Evolutionary conservation across 2,329 filamentous ascomycete genomes (phyloP), one percentile per base, ranked within the genome.

Genomic region (Pseudopithomyces maydicus): DNA sequence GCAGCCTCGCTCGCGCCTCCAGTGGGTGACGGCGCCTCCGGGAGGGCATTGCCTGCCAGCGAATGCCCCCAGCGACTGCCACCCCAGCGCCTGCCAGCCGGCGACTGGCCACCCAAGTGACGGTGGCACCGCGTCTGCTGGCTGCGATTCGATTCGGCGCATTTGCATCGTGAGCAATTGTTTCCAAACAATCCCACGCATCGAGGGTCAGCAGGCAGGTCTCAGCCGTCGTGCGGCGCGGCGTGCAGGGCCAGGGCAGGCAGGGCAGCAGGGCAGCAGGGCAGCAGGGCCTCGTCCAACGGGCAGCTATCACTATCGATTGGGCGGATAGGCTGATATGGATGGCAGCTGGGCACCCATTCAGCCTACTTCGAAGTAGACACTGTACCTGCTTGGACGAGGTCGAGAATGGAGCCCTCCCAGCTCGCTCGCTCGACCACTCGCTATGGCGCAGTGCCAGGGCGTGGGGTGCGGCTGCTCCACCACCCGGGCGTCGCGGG

Each of bases 261-360:
- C n/a, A n/a, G n/a, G n/a, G n/a, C n/a, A n/a, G n/a, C n/a, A n/a
- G n/a, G n/a, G n/a, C n/a, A n/a, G n/a, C n/a, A n/a, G n/a, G n/a
- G n/a, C n/a, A n/a, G n/a, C n/a, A n/a, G n/a, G 69, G 67, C 62
- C 63, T 42, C 50, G 53, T 56, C 52, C 60, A 60, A 67, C 70
- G 70, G 68, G 57, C 64, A 71, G 69, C 49, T 74, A 74, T 73
- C 72, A 69, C 65, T 72, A 75, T 75, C 72, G 72, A 75, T 75
- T 75, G 72, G 72, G 65, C 65, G 67, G 72, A 69, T 73, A 73
- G 70, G 70, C 70, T 71, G 66, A 66, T 57, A 56, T 51, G 56
- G 58, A 17, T 59, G 61, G 47, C n/a, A n/a, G n/a, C n/a, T n/a
- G n/a, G n/a, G n/a, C n/a, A n/a, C n/a, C n/a, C n/a, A n/a, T n/a